Base-by-base conservation (phyloP, 768 basidiomycete species). In the Butyriboletus loyo region DNA sequence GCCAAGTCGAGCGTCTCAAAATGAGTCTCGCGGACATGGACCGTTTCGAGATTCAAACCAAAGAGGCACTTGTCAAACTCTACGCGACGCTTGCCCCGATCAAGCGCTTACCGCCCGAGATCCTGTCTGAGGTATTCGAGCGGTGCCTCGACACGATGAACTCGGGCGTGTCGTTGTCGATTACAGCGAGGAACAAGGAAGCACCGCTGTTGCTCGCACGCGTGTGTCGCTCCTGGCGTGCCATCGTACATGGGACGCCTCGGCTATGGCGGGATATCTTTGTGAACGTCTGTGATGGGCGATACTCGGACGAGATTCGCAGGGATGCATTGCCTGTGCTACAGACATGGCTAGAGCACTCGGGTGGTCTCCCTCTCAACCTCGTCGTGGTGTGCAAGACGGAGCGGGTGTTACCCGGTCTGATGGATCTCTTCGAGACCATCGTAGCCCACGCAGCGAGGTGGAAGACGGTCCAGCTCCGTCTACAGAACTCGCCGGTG, bases 161-260 rank as follows among this genome's bases (percentile, higher is more conserved):
- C 3, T 15, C 48, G 1, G 19, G 21, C 19, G 19, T 25, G 25
- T 6, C 43, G 11, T 51, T 56, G 36, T 24, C 53, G 3, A 32
- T 19, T 27, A 31, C 36, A 0, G 21, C 46, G 17, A 49, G 58
- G 32, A 14, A 11, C 49, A 52, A 21, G 36, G 53, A 50, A 9
- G 62, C 64, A 0, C 70, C 68, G 1, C n/a, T 71, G 28, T 31
- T 68, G 2, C 64, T 71, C 6, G 65, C 63, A 4, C 65, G 65
- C 0, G 63, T 71, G 19, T 71, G 69, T 39, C 60, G 61, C 44
- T 21, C 54, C 0, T 71, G 70, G 68, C 61, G 68, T 8, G 52
- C 48, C 9, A 49, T 69, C 3, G 51, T 57, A 1, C 54, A 58
- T 3, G 48, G 60, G 13, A 71, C 70, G 1, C 69, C 69, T 21